Evolutionary conservation across 2,329 filamentous ascomycete genomes (phyloP).

Genomic region (Fusarium musae): DNA sequence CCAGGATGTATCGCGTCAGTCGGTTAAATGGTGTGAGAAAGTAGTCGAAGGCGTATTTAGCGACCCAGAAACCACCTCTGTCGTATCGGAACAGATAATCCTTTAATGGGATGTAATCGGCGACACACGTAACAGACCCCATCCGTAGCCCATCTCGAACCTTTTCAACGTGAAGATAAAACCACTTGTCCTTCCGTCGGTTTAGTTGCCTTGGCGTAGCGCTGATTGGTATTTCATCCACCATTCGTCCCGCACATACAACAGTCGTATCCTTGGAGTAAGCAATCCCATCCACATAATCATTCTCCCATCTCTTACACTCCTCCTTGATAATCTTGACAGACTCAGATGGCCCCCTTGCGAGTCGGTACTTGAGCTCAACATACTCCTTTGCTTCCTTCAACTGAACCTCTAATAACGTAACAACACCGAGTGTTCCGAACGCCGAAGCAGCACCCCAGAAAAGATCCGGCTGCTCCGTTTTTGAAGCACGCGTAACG

Average conservation of each 20-base stretch:
- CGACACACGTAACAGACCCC: slow-evolving; percentile 36
- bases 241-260: slow-evolving; percentile 69
- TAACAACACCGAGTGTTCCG: slow-evolving; percentile 74
- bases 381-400: slow-evolving; percentile 66
- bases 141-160: slow-evolving; percentile 45
- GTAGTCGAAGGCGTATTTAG: slow-evolving; percentile 70
- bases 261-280: slow-evolving; percentile 66
- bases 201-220: slow-evolving; percentile 60
- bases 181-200: slow-evolving; percentile 74
- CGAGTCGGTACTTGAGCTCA: slow-evolving; percentile 66
- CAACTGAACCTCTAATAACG: slow-evolving; percentile 69
- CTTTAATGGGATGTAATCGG: slow-evolving; percentile 68
- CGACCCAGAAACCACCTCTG: slow-evolving; percentile 76
- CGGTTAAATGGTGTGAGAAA: slow-evolving; percentile 74
- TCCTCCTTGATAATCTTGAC: slow-evolving; percentile 58
- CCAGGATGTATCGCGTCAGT: slow-evolving; percentile 68
- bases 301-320: slow-evolving; percentile 54
- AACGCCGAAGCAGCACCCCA: slow-evolving; percentile 72
- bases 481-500: slow-evolving; percentile 64
- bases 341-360: slow-evolving; percentile 52
- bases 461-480: slow-evolving; percentile 68
- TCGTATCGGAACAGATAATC: slow-evolving; percentile 80
- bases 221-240: slow-evolving; percentile 56
- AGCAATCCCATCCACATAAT: slow-evolving; percentile 78
- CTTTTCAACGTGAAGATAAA: slow-evolving; percentile 74